Conservation (phyloP, 768 basidiomycete genomes). For the Lyophyllum shimeji region DNA sequence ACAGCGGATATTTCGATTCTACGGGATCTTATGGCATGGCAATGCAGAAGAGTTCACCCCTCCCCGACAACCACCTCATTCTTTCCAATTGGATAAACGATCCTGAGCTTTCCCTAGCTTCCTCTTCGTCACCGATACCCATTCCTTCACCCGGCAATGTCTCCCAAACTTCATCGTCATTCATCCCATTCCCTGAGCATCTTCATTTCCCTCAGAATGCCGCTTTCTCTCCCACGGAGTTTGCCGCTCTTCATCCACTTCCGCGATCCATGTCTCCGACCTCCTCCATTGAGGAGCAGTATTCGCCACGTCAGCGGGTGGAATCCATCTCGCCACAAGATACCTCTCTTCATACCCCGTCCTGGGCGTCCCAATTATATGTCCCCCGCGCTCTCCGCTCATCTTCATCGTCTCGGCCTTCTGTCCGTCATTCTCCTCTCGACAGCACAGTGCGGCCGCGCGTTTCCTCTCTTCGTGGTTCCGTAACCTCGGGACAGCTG, state of each 20-base stretch:
- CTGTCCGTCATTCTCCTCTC: constrained; percentile 50
- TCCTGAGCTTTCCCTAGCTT: constrained; percentile 38
- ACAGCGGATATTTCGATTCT: constrained; percentile 36
- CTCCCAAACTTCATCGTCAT: constrained; percentile 40
- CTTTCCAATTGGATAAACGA: constrained; percentile 67
- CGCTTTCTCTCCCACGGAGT: constrained; percentile 60
- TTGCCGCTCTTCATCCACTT: constrained; percentile 60
- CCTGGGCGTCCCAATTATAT: constrained; percentile 71
- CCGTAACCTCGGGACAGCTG: constrained; percentile 49
- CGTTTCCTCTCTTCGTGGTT: constrained; percentile 42
- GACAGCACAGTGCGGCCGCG: constrained; percentile 40
- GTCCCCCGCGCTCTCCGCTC: constrained; percentile 46
- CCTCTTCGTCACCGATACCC: constrained; percentile 61
- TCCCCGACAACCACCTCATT: constrained; percentile 45
- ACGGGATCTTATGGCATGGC: constrained; percentile 37
- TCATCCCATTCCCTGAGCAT: constrained; percentile 47
- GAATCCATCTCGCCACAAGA: constrained; percentile 64
- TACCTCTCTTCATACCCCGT: constrained; percentile 55
- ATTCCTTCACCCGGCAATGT: constrained; percentile 50
- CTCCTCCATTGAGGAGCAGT: constrained; percentile 49
- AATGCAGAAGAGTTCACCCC: constrained; percentile 41
- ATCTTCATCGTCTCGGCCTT: constrained; percentile 41
- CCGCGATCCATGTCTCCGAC: constrained; percentile 63
- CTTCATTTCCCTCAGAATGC: constrained; percentile 46
- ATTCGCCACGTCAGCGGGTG: constrained; percentile 39